Evolutionary conservation across 768 basidiomycete species (phyloP), one percentile per base, ranked within the genome.

Genomic region (Trametes gibbosa): DNA sequence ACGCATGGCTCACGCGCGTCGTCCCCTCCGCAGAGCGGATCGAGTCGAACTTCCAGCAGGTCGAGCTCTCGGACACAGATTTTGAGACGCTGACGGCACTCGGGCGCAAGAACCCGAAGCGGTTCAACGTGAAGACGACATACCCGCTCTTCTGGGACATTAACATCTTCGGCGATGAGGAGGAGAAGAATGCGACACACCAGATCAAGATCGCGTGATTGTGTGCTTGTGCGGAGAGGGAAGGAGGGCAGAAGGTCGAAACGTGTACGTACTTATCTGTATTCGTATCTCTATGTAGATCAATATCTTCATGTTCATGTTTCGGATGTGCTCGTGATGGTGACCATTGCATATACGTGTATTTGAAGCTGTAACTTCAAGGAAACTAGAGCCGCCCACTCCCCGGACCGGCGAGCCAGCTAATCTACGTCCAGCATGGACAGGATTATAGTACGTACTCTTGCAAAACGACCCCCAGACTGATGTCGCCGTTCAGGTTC

Each of bases 1-100:
- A n/a, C n/a, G n/a, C n/a, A n/a, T n/a, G n/a, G n/a, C n/a, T n/a
- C n/a, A n/a, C n/a, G n/a, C n/a, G n/a, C n/a, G n/a, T n/a, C n/a
- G n/a, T n/a, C n/a, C n/a, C 21, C 4, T 8, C 43, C 50, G 40
- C 60, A 78, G 82, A 76, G 3, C 87, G 89, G 40, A 87, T 92
- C 73, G 69, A 77, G 52, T 85, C 85, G 61, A 92, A 94, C 77
- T 90, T 91, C 77, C 70, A 89, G 74, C 86, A 92, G 68, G 79
- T 92, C 52, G 77, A 80, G 66, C 75, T 93, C 53, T 79, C 77
- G 68, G 68, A 84, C 64, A 86, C 84, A 53, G 88, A 91, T 67
- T 89, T 84, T 63, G 79, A 89, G 60, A 79, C 74, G 66, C 74
- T 91, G 62, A 73, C 71, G 13, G 73, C 74, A 13, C 71, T 88